Base-by-base conservation (phyloP, 805 yeast species). In the Saccharomycopsis selenospora region DNA sequence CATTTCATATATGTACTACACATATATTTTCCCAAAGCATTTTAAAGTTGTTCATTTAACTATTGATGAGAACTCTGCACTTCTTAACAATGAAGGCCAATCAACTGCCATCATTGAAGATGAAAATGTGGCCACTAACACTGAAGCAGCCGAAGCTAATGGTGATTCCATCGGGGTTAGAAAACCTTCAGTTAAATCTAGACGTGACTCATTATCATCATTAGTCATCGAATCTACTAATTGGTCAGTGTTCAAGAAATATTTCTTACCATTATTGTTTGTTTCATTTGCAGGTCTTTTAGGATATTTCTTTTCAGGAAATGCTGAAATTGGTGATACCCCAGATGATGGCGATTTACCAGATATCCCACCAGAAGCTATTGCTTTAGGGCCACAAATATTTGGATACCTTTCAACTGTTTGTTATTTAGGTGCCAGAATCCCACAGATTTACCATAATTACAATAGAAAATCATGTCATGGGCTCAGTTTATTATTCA, bases 401-500 rank as follows among this genome's bases (percentile, higher is more conserved):
- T 69, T 81, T 53, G 93, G 93, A 4, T 85, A 84, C 64, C 55
- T 77, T 4, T 79, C 87, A 3, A 91, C 95, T 0, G 52, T 68
- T 2, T 65, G 85, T 49, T 85, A 85, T 61, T 69, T 85, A 55
- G 77, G 85, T 6, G 93, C 93, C 2, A 68, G 88, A 55, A 64
- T 85, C 25, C 99, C 99, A 0, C 99, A 91, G 65, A 84, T 91
- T 47, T 67, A 76, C 49, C 95, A 85, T 60, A 91, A 91, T 66
- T 77, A 80, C 62, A 69, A 69, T 42, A 76, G 95, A 55, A 79
- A 81, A 58, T 84, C 95, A 3, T 89, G 89, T 48, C 75, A 78
- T 49, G 98, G 98, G 1, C 81, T 93, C 57, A 83, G 96, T 48
- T 76, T 91, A 53, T 75, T 87, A 46, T 85, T 85, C 65, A 84